Conservation (phyloP, 352 stramenopile species). For the Phytophthora fragariae region DNA sequence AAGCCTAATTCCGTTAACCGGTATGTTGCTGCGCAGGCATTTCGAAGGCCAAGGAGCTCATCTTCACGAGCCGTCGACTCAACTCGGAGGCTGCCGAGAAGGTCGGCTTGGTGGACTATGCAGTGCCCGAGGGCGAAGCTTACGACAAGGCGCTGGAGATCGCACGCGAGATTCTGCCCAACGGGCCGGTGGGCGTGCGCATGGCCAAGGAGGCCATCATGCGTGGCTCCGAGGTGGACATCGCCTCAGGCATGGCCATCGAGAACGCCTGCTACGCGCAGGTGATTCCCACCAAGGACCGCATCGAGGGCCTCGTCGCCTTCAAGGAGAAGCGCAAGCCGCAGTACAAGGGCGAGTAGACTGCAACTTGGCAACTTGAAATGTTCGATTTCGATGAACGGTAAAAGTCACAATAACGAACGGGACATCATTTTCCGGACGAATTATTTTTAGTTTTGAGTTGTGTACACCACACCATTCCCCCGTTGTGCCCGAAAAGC, state of each 20-base stretch:
- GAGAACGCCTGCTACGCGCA: slow-evolving; percentile 93
- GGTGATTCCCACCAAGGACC: slow-evolving; percentile 92
- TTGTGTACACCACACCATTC: not conserved
- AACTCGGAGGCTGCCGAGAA: slow-evolving; percentile 74
- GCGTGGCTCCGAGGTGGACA: slow-evolving; percentile 87
- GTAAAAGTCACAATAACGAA: not conserved
- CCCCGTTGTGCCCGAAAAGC: not conserved
- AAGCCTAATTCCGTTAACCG: not conserved
- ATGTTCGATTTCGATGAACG: not conserved
- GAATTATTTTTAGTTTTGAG: not conserved
- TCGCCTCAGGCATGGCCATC: slow-evolving; percentile 89
- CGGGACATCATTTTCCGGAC: not conserved
- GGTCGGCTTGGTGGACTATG: slow-evolving; percentile 91
- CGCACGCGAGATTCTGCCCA: slow-evolving; percentile 90
- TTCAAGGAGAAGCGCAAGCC: slow-evolving; percentile 95
- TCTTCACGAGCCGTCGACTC: slow-evolving; percentile 93
- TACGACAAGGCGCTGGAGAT: slow-evolving; percentile 83
- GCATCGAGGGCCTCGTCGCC: slow-evolving; percentile 91
- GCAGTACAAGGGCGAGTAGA: slow-evolving; percentile 89
- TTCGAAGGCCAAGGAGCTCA: slow-evolving; percentile 95
- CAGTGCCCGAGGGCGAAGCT: slow-evolving; percentile 73
- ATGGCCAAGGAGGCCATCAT: slow-evolving; percentile 92
- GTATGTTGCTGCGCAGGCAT: slow-evolving; percentile 43
- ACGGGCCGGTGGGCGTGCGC: slow-evolving; percentile 92
- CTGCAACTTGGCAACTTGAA: not conserved